These are phyloP conservation scores for Bipolaris gigantea DNA, from an alignment of 2,329 filamentous ascomycete species.

Conservation along the genomic window DNA sequence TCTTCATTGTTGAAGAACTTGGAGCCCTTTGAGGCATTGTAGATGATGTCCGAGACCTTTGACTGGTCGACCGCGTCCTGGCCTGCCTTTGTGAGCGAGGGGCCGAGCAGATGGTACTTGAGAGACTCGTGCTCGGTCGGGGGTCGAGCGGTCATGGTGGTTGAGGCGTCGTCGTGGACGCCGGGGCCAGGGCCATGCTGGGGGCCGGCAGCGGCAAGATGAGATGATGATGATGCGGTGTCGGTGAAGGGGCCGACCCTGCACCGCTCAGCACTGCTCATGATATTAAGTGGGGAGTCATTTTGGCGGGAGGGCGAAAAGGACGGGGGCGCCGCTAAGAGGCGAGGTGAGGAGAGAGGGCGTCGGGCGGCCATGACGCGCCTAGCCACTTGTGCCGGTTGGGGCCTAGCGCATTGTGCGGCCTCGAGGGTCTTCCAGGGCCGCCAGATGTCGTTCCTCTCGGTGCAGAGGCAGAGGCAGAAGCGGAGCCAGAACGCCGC, in stretches of 20 bases:
- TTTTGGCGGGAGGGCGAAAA: conserved; percentile 6
- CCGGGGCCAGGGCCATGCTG: conserved; percentile 17
- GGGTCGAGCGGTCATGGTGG: conserved; percentile 17
- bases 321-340: conserved; percentile 13
- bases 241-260: conserved; percentile 17
- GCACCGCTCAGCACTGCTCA: conserved; percentile 16
- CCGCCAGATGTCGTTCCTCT: conserved; percentile 17
- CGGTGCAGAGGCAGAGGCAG: conserved; percentile 17
- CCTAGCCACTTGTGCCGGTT: conserved; percentile 18
- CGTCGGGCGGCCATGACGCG: conserved; percentile 23
- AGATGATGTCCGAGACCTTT: conserved; percentile 95
- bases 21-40: conserved; percentile 92
- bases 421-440: conserved; percentile 18
- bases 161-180: conserved; percentile 13
- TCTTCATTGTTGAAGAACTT: conserved; percentile 96
- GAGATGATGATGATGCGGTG: conserved; percentile 10
- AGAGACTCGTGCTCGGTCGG: conserved; percentile 58
- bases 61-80: conserved; percentile 91
- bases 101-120: conserved; percentile 87
- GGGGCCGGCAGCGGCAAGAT: not conserved
- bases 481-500: conserved; percentile 9
- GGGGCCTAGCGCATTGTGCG: conserved; percentile 15
- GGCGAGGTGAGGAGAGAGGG: conserved; percentile 17
- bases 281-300: conserved; percentile 27
- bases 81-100: conserved; percentile 89